These are phyloP conservation scores for Botrytis fabae DNA, from an alignment of 2,329 filamentous ascomycete genomes.

Conservation along the genomic window DNA sequence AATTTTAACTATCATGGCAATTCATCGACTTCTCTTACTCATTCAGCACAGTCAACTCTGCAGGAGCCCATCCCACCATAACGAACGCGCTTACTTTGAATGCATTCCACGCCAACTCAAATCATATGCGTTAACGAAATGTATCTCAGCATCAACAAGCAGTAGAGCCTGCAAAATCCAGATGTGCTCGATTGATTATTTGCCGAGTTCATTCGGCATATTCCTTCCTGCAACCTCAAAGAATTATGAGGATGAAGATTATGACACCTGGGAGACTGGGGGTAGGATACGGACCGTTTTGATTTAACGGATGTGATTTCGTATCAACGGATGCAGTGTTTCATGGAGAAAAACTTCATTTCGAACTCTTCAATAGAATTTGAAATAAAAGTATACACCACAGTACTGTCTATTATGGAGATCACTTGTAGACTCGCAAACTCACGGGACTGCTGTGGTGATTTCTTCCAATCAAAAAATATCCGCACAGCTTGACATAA, in stretches of 20 bases:
- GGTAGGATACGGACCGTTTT: not conserved
- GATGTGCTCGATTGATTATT: too few relatives aligned
- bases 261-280: not conserved
- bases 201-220: not conserved
- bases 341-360: not conserved
- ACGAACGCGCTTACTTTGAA: too few relatives aligned
- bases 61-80: not conserved
- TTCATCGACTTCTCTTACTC: not conserved
- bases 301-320: not conserved
- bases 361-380: not conserved
- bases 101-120: not conserved
- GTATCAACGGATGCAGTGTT: not conserved
- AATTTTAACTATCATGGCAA: not conserved
- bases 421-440: not conserved
- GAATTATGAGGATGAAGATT: not conserved
- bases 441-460: not conserved
- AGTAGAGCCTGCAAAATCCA: too few relatives aligned
- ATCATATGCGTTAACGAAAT: too few relatives aligned
- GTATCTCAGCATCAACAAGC: too few relatives aligned
- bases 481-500: not conserved
- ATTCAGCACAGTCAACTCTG: not conserved
- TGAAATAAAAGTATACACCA: not conserved
- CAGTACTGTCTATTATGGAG: too few relatives aligned
- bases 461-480: not conserved
- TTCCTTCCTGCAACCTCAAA: not conserved